Conservation (phyloP, 2,329 filamentous ascomycete genomes). For the Colletotrichum eremochloae region DNA sequence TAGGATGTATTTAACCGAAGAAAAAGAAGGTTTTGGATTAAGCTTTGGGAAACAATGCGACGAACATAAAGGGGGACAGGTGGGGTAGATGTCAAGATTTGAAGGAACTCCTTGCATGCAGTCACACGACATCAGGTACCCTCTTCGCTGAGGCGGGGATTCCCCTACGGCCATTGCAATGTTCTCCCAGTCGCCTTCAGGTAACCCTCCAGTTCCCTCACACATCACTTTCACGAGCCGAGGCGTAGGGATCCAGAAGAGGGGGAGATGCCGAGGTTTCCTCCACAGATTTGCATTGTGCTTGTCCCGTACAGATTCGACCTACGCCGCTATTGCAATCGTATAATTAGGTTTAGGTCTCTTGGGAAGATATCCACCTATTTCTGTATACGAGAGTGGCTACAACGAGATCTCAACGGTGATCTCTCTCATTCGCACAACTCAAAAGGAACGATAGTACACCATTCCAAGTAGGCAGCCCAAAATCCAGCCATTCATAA, state of each 20-base stretch:
- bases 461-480: background rate
- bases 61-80: conserved; percentile 12
- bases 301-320: conserved; percentile 9
- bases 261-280: conserved; percentile 24
- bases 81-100: conserved; percentile 24
- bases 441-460: background rate
- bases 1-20: conserved; percentile 10
- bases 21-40: conserved; percentile 23
- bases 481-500: conserved; percentile 13
- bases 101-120: conserved; percentile 22
- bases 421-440: conserved; percentile 6
- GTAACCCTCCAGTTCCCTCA: background rate
- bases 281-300: conserved; percentile 11
- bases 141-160: conserved; percentile 21
- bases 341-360: background rate
- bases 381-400: conserved; percentile 26
- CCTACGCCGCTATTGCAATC: conserved; percentile 2
- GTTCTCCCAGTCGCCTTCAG: conserved; percentile 13
- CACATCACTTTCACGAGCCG: conserved; percentile 30
- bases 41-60: conserved; percentile 21
- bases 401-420: conserved; percentile 8
- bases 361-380: background rate
- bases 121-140: conserved; percentile 4
- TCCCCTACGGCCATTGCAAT: conserved; percentile 2
- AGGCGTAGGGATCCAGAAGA: conserved; percentile 11